Evolutionary conservation across 2,329 filamentous ascomycete genomes (phyloP).

Genomic region (Ophiostoma pallidulum): DNA sequence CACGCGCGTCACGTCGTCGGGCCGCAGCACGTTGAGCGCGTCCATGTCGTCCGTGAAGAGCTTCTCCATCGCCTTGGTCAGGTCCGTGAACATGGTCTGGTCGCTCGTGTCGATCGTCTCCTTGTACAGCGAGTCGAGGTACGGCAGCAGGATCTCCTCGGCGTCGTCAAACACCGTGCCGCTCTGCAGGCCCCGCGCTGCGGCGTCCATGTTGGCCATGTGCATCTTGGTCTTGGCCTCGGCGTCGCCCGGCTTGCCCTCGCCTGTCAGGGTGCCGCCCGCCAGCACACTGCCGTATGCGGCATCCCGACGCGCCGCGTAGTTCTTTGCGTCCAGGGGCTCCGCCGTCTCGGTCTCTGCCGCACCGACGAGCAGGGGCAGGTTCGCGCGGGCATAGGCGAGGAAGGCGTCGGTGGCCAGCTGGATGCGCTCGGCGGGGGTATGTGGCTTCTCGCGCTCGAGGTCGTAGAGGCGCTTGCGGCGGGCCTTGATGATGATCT

Average conservation of each 20-base stretch:
- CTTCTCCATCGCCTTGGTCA: slow-evolving; percentile 55
- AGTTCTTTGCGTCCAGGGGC: slow-evolving; percentile 15
- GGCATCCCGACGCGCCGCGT: slow-evolving; percentile 14
- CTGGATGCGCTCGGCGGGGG: slow-evolving; percentile 14
- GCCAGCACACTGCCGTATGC: slow-evolving; percentile 19
- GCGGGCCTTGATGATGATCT: slow-evolving; percentile 28
- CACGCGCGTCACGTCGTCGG: slow-evolving; percentile 55
- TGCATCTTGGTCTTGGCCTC: slow-evolving; percentile 22
- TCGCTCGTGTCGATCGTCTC: slow-evolving; percentile 48
- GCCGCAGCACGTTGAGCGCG: slow-evolving; percentile 54
- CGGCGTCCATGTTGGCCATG: slow-evolving; percentile 19
- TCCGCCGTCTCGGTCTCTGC: neutral
- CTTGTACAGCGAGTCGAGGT: slow-evolving; percentile 51
- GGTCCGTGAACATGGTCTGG: slow-evolving; percentile 56
- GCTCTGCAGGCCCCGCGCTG: slow-evolving; percentile 17
- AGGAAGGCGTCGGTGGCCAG: slow-evolving; percentile 17
- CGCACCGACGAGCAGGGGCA: slow-evolving; percentile 15
- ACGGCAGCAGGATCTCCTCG: slow-evolving; percentile 54
- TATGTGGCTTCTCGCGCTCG: slow-evolving; percentile 17
- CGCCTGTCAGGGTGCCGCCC: slow-evolving; percentile 17
- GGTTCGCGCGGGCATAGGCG: slow-evolving; percentile 19
- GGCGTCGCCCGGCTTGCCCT: slow-evolving; percentile 18
- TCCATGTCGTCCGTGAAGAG: slow-evolving; percentile 61
- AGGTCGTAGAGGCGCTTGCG: slow-evolving; percentile 20
- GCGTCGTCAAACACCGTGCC: slow-evolving; percentile 45